These are phyloP conservation scores for Didymella exigua DNA, from an alignment of 2,329 filamentous ascomycete species.

Conservation along the genomic window DNA sequence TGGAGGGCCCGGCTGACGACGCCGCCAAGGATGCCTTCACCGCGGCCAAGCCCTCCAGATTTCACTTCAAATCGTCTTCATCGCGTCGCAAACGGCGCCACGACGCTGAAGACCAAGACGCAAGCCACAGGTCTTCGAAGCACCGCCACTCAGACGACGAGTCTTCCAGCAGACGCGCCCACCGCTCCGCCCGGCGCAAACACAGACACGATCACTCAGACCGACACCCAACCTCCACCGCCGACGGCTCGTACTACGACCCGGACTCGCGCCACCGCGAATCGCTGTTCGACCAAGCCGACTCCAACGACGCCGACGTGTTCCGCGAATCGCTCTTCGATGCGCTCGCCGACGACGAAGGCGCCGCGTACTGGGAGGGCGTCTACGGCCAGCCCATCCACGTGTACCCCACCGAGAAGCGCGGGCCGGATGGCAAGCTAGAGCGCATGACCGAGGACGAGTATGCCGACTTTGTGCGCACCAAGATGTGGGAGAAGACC, in stretches of 20 bases:
- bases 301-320: constrained; percentile 61
- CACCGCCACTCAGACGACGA: constrained; percentile 22
- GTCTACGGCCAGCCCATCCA: constrained; percentile 98
- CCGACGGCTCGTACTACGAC: constrained; percentile 41
- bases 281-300: constrained; percentile 40
- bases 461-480: constrained; percentile 83
- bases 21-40: constrained; percentile 29
- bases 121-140: constrained; percentile 15
- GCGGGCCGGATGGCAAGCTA: constrained; percentile 61
- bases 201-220: constrained; percentile 28
- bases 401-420: constrained; percentile 68
- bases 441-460: constrained; percentile 92
- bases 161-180: neutral
- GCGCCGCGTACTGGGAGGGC: constrained; percentile 90
- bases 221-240: constrained; percentile 32
- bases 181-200: constrained; percentile 24
- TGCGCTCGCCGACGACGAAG: constrained; percentile 95
- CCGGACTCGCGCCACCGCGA: constrained; percentile 40
- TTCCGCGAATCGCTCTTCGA: constrained; percentile 96
- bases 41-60: constrained; percentile 41
- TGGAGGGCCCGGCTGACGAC: constrained; percentile 39
- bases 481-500: constrained; percentile 94
- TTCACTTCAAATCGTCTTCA: constrained; percentile 48
- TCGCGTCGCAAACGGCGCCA: constrained; percentile 28
- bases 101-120: constrained; percentile 16